Base-by-base conservation (phyloP, 305 asterid genomes). In the Rubia balearica region DNA sequence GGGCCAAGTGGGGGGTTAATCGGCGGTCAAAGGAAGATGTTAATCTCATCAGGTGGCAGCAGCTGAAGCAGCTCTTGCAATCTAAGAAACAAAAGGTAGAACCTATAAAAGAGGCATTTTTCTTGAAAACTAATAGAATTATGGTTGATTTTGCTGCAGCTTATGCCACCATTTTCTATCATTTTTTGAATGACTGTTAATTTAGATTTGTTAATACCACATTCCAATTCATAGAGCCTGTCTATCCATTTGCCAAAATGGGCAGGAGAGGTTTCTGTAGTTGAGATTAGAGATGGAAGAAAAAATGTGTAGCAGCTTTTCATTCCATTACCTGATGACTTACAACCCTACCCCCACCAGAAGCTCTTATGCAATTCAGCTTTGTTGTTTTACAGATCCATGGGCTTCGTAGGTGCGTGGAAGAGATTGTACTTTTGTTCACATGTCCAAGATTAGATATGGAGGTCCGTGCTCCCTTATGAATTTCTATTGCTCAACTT, bases 391-490 rank as follows among this genome's bases (percentile, higher is more conserved):
- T 77, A 81, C 84, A 86, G 95, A 82, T 65, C 60, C 90, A 75
- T 43, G 88, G 89, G 74, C 78, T 87, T 49, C 97, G 91, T 60
- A 83, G 88, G 75, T 85, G 96, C 42, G 86, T 90, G 59, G 91
- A 91, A 82, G 97, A 94, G 84, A 89, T 94, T 73, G 90, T 88
- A 59, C 87, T 94, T 76, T 65, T 92, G 66, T 91, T 83, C 75
- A 91, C 96, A 78, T 94, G 89, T 80, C 97, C 97, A 48, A 84
- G 98, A 77, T 89, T 94, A 78, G 98, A 94, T 85, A 77, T 84
- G 91, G 97, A 89, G 95, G 98, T 94, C 68, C 56, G 80, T 74
- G 59, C 45, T 73, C 57, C 62, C 41, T 61, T 48, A 55, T 17
- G 8, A 7, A 62, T 79, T 67, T 66, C 49, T 48, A 2, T 38